A percentile compares a stretch with the other conserved stretches of the same genome.
These are phyloP conservation scores for Candida oleophila DNA, from an alignment of 805 yeast genomes.

Conservation along the genomic window DNA sequence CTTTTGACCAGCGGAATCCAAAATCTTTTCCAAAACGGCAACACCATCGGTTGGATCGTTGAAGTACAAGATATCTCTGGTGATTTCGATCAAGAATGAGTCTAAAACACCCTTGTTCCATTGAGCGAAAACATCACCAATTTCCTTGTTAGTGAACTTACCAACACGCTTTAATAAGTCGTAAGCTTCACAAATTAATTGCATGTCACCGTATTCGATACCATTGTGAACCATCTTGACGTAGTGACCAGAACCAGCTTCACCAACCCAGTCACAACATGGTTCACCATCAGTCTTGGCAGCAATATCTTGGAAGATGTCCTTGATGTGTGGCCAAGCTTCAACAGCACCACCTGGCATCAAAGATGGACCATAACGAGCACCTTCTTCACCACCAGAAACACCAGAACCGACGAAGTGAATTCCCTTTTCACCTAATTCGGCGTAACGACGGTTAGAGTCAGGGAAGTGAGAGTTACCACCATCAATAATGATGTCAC, in stretches of 20 bases:
- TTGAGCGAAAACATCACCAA: constrained; percentile 83
- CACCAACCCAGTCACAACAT: constrained; percentile 99
- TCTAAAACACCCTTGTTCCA: constrained; percentile 99
- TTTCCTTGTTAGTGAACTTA: constrained; percentile 86
- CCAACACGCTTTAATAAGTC: constrained; percentile 94
- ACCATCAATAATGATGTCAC: constrained; percentile 98
- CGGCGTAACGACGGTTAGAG: constrained; percentile 93
- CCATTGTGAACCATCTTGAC: constrained; percentile 99
- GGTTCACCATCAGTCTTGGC: constrained; percentile 99
- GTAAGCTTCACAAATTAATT: constrained; percentile 96
- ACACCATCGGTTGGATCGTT: constrained; percentile 83
- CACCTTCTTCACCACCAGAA: constrained; percentile 99
- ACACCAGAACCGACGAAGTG: constrained; percentile 98
- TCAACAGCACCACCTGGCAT: constrained; percentile 99
- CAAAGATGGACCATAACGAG: constrained; percentile 97
- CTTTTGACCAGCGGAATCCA: constrained; percentile 98
- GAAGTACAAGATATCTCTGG: constrained; percentile 89
- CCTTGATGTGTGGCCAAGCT: constrained; percentile 99
- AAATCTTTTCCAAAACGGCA: constrained; percentile 93
- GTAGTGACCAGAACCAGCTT: constrained; percentile 98
- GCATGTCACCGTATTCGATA: constrained; percentile 99
- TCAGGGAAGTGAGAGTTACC: constrained; percentile 99
- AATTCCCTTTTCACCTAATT: constrained; percentile 82
- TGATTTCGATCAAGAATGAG: constrained; percentile 94
- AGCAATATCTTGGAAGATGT: constrained; percentile 91